These are phyloP conservation scores for Vanrija sp. DNA, from an alignment of 1,284 basidiomycete genomes.

Conservation along the genomic window DNA sequence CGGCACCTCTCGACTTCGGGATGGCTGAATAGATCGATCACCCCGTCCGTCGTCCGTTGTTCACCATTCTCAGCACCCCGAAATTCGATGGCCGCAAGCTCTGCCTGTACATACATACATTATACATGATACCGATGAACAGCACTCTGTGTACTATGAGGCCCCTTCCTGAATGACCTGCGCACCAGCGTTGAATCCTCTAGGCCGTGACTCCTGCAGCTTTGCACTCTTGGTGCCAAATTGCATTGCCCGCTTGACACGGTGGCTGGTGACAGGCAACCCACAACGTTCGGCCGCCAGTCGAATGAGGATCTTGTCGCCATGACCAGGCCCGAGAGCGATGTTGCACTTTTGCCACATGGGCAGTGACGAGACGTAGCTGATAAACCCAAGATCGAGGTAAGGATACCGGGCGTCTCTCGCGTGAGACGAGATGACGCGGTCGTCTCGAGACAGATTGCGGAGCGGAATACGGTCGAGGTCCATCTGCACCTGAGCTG, in stretches of 20 bases:
- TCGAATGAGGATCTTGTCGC: slow-evolving; percentile 84
- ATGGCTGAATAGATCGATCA: too few relatives aligned
- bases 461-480: slow-evolving; percentile 83
- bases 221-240: slow-evolving; percentile 91
- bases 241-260: slow-evolving; percentile 94
- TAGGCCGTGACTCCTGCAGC: slow-evolving; percentile 51
- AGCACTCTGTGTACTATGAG: neutral
- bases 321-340: slow-evolving; percentile 56
- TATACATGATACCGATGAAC: slow-evolving; percentile 14
- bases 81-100: neutral
- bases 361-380: slow-evolving; percentile 68
- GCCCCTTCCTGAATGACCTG: neutral
- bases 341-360: slow-evolving; percentile 73
- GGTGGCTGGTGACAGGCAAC: slow-evolving; percentile 61
- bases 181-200: slow-evolving; percentile 7
- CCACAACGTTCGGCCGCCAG: slow-evolving; percentile 65
- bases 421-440: slow-evolving; percentile 79
- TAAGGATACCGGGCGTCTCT: slow-evolving; percentile 90
- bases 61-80: neutral
- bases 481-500: slow-evolving; percentile 77
- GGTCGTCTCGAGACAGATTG: slow-evolving; percentile 91
- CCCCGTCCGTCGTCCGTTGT: too few relatives aligned
- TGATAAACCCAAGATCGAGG: slow-evolving; percentile 71
- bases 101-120: slow-evolving; percentile 2
- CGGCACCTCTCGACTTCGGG: too few relatives aligned